phyloP scores from a whole-genome alignment of 768 basidiomycete species.

The Lactarius vividus region DNA sequence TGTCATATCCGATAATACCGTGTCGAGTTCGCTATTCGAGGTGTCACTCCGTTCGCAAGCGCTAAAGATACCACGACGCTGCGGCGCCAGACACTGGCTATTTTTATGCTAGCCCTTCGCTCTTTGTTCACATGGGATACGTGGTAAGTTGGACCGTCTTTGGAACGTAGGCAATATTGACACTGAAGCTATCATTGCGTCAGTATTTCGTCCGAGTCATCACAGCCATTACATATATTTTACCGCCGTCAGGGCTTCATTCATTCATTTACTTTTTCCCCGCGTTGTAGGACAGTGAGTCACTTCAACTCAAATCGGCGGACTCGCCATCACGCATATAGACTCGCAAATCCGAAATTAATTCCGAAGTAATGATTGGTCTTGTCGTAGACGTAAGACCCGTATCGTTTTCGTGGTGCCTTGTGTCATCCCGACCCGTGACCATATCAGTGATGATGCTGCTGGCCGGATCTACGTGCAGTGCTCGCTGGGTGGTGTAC shows the following conservation, averaged over 20 bases:
- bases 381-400: not conserved
- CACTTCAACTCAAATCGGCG: not conserved
- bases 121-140: constrained; percentile 19
- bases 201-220: constrained; percentile 17
- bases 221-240: constrained; percentile 14
- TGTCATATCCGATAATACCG: constrained; percentile 18
- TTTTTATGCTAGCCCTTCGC: constrained; percentile 9
- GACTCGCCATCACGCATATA: not conserved
- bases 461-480: not conserved
- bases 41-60: constrained; percentile 17
- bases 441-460: not conserved
- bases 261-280: not conserved
- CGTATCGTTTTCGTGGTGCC: not conserved
- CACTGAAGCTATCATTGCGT: constrained; percentile 5
- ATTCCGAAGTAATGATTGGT: not conserved
- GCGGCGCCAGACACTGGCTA: constrained; percentile 5
- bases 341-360: not conserved
- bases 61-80: constrained; percentile 8
- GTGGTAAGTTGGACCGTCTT: constrained; percentile 11
- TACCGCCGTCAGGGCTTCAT: constrained; percentile 3
- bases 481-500: not conserved
- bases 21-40: constrained; percentile 9
- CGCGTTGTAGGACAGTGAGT: constrained; percentile 1
- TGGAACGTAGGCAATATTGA: constrained; percentile 7
- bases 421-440: not conserved